Evolutionary conservation across 2,329 filamentous ascomycete species (phyloP).

Genomic region (Monilinia vaccinii-corymbosi): DNA sequence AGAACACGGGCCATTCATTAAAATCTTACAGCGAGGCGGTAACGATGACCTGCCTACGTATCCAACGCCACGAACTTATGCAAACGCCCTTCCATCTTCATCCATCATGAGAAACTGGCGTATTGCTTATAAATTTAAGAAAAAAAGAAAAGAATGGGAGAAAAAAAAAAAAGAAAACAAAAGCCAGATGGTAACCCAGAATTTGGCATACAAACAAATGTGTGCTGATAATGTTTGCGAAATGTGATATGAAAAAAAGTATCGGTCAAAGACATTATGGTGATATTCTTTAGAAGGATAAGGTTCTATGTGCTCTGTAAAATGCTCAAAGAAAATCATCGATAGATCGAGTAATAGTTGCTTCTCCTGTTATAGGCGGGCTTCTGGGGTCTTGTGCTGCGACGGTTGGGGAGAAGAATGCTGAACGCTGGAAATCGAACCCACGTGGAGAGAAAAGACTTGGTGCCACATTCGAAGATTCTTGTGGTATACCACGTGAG

Average conservation of each 20-base stretch:
- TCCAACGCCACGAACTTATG: conserved; percentile 12
- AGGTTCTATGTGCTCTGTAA: conserved; percentile 5
- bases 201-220: conserved; percentile 9
- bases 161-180: not conserved
- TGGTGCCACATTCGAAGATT: conserved; percentile 20
- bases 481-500: conserved; percentile 15
- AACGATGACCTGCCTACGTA: conserved; percentile 9
- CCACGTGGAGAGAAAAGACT: conserved; percentile 55
- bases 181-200: conserved; percentile 6
- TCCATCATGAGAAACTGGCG: conserved; percentile 8
- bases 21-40: conserved; percentile 12
- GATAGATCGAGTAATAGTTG: conserved; percentile 68
- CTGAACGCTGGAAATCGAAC: conserved; percentile 64
- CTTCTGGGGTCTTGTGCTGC: conserved; percentile 56
- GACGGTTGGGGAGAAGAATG: conserved; percentile 42
- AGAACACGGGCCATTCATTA: conserved; percentile 9
- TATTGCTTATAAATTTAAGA: conserved; percentile 8
- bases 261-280: conserved; percentile 8
- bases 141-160: not conserved
- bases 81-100: conserved; percentile 11
- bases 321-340: conserved; percentile 58
- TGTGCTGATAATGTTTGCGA: conserved; percentile 8
- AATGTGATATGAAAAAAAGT: conserved; percentile 10
- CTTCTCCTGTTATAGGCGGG: conserved; percentile 64
- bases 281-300: not conserved